Base-by-base conservation (phyloP, 2,329 filamentous ascomycete genomes). In the Sporothrix sp. region DNA sequence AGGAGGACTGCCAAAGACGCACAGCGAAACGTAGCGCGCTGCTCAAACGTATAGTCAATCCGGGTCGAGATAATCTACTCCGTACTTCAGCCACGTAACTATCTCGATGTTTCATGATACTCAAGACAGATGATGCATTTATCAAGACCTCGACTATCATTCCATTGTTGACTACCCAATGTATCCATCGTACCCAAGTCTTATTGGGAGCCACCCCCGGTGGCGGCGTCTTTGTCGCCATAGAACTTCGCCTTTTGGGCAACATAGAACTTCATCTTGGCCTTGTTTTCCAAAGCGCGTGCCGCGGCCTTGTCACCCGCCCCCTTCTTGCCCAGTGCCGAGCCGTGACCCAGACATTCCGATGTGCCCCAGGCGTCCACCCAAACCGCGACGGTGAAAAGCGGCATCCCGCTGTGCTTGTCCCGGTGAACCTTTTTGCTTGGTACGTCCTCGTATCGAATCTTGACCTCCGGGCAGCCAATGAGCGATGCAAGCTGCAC, bases 301-400 rank as follows among this genome's bases (percentile, higher is more conserved):
- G 69, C 65, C 1, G 86, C 86, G 1, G 85, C 85, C 57, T 76
- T 81, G 13, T 76, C 69, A 0, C 81, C 82, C 1, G 85, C 86
- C 51, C 87, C 82, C 51, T 76, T 79, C 66, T 88, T 88, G 50
- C 75, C 79, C 55, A 79, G 66, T 1, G 76, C 85, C 28, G 74
- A 76, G 0, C 84, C 85, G n/a, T n/a, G n/a, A n/a, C 81, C 85
- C 6, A 90, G 65, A 51, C 76, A 67, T 61, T 76, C 69, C 28
- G 71, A 73, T 63, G 84, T 80, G 4, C 84, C 85, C 72, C 81
- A 85, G 0, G 84, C 85, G 18, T 79, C 76, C 25, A 88, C 67
- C 58, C 79, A 85, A 0, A 79, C 73, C 1, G 75, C 82, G 1
- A 88, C 73, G 3, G 73, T 76, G 61, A 78, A 87, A 23, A 81